Evolutionary conservation across 495 filamentous ascomycete genomes (phyloP).

Genomic region (Acidomyces sp.): DNA sequence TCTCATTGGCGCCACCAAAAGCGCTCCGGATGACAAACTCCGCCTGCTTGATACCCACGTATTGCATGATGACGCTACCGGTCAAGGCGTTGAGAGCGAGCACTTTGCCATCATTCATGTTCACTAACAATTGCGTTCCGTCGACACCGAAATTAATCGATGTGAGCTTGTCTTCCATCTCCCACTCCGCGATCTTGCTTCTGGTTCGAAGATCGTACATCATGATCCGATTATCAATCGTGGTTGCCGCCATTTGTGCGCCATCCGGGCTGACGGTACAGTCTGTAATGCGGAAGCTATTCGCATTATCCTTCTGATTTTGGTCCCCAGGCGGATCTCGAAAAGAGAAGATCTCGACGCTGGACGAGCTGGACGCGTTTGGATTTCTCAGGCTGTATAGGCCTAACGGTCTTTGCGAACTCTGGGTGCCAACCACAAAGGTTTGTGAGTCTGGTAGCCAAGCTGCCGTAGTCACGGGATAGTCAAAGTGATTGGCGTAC

Average conservation of each 20-base stretch:
- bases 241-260: constrained; percentile 61
- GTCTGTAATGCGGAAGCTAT: constrained; percentile 68
- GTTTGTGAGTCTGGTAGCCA: constrained; percentile 70
- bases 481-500: constrained; percentile 52
- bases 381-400: constrained; percentile 37
- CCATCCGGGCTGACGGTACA: constrained; percentile 70
- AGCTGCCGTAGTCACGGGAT: constrained; percentile 72
- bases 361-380: constrained; percentile 1
- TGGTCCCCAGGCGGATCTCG: constrained; percentile 16
- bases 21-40: constrained; percentile 63
- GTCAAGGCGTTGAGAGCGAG: constrained; percentile 65
- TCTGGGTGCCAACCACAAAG: constrained; percentile 54
- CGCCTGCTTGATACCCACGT: constrained; percentile 57
- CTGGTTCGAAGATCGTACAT: constrained; percentile 69
- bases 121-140: constrained; percentile 67
- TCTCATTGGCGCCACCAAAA: constrained; percentile 83
- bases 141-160: constrained; percentile 72
- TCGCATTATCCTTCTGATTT: constrained; percentile 15
- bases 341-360: constrained; percentile 11
- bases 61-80: constrained; percentile 56
- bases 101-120: constrained; percentile 60
- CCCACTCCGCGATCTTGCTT: constrained; percentile 59
- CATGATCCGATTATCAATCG: constrained; percentile 53
- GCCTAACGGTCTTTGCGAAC: constrained; percentile 10
- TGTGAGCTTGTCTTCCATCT: constrained; percentile 52